These are phyloP conservation scores for Neurospora sp. DNA, from an alignment of 495 filamentous ascomycete species.

Conservation along the genomic window DNA sequence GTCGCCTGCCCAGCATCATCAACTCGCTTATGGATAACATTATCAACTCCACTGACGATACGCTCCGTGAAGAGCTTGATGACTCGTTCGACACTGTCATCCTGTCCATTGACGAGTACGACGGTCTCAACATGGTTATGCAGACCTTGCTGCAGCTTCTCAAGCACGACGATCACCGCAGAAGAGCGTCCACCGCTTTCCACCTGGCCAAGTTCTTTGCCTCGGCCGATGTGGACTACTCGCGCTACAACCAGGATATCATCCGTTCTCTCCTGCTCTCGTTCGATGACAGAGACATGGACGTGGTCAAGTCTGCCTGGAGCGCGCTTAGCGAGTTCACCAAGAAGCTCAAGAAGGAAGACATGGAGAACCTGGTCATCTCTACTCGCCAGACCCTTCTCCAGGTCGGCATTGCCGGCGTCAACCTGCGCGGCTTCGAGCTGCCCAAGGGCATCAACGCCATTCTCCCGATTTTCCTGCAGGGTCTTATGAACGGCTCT, in stretches of 20 bases:
- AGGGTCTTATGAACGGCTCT: slow-evolving; percentile 93
- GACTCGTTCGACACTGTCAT: slow-evolving; percentile 77
- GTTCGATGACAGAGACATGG: slow-evolving; percentile 75
- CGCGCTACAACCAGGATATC: slow-evolving; percentile 87
- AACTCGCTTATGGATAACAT: slow-evolving; percentile 92
- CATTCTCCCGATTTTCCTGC: slow-evolving; percentile 91
- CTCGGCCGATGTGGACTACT: slow-evolving; percentile 73
- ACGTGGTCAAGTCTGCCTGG: slow-evolving; percentile 91
- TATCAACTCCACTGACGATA: slow-evolving; percentile 63
- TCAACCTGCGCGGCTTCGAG: slow-evolving; percentile 77
- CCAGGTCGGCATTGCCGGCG: slow-evolving; percentile 79
- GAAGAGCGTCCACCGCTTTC: slow-evolving; percentile 62
- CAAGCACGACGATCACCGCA: slow-evolving; percentile 87
- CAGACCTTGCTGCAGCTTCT: slow-evolving; percentile 76
- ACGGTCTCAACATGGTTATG: slow-evolving; percentile 91
- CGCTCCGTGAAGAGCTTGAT: slow-evolving; percentile 63
- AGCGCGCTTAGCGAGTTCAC: slow-evolving; percentile 79
- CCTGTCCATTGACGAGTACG: slow-evolving; percentile 87
- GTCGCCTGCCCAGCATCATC: slow-evolving; percentile 77
- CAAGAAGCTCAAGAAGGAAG: slow-evolving; percentile 84
- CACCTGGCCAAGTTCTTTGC: slow-evolving; percentile 87
- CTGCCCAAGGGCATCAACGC: slow-evolving; percentile 97
- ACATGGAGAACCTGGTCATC: slow-evolving; percentile 89
- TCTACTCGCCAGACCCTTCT: slow-evolving; percentile 77
- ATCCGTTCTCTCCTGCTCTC: slow-evolving; percentile 81